Conservation (phyloP, 2,329 filamentous ascomycete species). For the Cytospora mali region DNA sequence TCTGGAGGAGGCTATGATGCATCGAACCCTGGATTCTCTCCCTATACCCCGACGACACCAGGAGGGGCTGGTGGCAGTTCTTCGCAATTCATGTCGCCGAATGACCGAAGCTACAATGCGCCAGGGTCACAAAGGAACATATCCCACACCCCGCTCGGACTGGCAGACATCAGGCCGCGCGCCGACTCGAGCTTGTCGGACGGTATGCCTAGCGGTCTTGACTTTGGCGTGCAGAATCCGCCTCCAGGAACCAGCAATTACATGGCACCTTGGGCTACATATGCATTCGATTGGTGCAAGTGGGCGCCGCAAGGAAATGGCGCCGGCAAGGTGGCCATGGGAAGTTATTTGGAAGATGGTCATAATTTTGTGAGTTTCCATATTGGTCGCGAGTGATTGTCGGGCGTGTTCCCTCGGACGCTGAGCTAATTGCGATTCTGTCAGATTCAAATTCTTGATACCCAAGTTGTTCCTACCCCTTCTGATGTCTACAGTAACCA, state of each 20-base stretch:
- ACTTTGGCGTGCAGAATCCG: slow-evolving; percentile 68
- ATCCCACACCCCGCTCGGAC: slow-evolving; percentile 85
- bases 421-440: slow-evolving; percentile 18
- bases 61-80: slow-evolving; percentile 53
- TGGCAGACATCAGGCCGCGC: slow-evolving; percentile 88
- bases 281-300: slow-evolving; percentile 99
- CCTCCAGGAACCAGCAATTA: slow-evolving; percentile 85
- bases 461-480: slow-evolving; percentile 72
- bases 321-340: slow-evolving; percentile 90
- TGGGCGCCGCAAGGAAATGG: slow-evolving; percentile 82
- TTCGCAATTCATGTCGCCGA: slow-evolving; percentile 67
- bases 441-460: slow-evolving; percentile 96
- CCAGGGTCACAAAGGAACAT: slow-evolving; percentile 62
- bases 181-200: slow-evolving; percentile 82
- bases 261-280: slow-evolving; percentile 90
- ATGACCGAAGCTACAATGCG: slow-evolving; percentile 57
- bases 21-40: slow-evolving; percentile 50
- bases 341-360: slow-evolving; percentile 95
- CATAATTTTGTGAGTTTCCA: slow-evolving; percentile 82
- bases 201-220: slow-evolving; percentile 61
- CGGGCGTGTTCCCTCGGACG: not conserved
- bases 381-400: not conserved
- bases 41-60: slow-evolving; percentile 67
- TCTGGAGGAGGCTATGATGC: slow-evolving; percentile 57
- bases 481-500: slow-evolving; percentile 66